Conservation (phyloP, 331 rosid genomes). For the Quercus phellos region DNA sequence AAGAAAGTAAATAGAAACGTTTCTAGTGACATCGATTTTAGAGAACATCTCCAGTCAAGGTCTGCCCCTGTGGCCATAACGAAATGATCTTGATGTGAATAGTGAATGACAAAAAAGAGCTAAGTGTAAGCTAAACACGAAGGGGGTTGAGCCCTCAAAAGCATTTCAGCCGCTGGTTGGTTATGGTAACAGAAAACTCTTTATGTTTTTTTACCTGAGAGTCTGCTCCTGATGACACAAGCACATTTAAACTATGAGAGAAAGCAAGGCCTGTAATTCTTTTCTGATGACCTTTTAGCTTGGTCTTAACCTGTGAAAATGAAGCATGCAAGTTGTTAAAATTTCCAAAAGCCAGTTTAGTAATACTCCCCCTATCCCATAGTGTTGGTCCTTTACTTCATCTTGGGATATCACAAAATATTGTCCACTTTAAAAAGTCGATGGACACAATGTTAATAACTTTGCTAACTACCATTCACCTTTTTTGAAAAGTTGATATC, state of each 20-base stretch:
- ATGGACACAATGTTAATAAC: too few relatives aligned
- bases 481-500: too few relatives aligned
- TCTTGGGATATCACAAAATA: not conserved
- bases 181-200: slow-evolving; percentile 3
- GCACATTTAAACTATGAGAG: slow-evolving; percentile 77
- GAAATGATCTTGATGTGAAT: not conserved
- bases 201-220: slow-evolving; percentile 75
- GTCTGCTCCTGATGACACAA: slow-evolving; percentile 98
- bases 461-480: too few relatives aligned
- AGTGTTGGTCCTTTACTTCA: too few relatives aligned
- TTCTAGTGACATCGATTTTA: not conserved
- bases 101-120: not conserved
- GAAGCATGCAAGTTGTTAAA: slow-evolving; percentile 2
- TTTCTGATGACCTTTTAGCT: slow-evolving; percentile 95
- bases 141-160: not conserved
- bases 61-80: too few relatives aligned
- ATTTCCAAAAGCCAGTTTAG: not conserved
- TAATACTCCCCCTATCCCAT: not conserved
- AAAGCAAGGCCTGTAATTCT: slow-evolving; percentile 99
- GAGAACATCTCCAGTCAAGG: not conserved
- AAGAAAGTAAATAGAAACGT: not conserved
- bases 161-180: slow-evolving; percentile 1
- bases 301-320: slow-evolving; percentile 74
- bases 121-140: not conserved
- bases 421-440: too few relatives aligned